Percentiles rank a stretch among this genome's conserved stretches.
phyloP scores from a whole-genome alignment of 768 basidiomycete genomes.

The Mycena metata region DNA sequence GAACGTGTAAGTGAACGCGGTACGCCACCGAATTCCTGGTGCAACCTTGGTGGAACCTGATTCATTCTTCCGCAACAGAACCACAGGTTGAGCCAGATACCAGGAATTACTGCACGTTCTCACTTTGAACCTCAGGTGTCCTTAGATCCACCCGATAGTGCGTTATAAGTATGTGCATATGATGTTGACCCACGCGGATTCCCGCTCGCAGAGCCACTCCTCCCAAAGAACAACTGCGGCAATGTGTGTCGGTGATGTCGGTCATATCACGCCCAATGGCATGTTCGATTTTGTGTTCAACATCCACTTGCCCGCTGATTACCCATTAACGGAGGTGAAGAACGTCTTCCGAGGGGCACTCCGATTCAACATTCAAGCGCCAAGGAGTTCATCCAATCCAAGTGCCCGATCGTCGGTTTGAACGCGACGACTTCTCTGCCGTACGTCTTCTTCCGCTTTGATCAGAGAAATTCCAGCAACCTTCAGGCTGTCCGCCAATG shows the following conservation, averaged over 20 bases:
- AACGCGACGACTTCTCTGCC: neutral
- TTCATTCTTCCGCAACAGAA: no score
- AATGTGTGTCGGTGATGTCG: neutral
- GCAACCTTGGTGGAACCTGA: no score
- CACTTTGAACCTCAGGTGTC: no score
- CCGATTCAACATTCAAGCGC: neutral
- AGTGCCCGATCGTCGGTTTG: neutral
- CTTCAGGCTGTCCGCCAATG: neutral
- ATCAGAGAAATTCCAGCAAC: no score
- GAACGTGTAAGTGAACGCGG: no score
- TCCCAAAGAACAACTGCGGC: neutral
- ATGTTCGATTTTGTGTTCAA: constrained; percentile 56
- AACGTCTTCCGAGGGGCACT: neutral
- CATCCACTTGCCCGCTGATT: constrained; percentile 47
- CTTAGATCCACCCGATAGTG: no score
- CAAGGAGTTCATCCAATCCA: neutral
- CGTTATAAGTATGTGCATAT: neutral
- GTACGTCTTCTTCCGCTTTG: neutral
- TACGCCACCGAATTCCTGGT: no score
- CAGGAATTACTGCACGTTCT: no score
- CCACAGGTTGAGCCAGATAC: no score
- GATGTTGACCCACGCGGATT: neutral
- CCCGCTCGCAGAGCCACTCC: neutral
- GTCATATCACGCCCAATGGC: constrained; percentile 36
- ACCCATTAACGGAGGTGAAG: constrained; percentile 47